Conservation (phyloP, 768 basidiomycete species). For the Tulasnella sp. region DNA sequence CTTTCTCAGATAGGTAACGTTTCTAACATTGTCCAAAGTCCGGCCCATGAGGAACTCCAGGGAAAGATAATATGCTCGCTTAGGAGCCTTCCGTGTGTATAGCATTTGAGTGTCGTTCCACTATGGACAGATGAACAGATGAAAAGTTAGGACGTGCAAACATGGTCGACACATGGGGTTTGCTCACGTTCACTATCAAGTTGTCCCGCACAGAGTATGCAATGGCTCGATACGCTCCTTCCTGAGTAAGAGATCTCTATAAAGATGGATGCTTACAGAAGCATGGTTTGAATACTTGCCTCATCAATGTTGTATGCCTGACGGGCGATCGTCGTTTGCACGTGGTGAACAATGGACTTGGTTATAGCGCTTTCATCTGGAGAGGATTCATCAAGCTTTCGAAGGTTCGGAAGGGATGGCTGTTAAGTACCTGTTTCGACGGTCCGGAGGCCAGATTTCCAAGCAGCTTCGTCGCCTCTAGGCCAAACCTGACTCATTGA, state of each 20-base stretch:
- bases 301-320: slow-evolving; percentile 83
- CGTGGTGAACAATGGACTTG: slow-evolving; percentile 73
- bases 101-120: slow-evolving; percentile 81
- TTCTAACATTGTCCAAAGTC: slow-evolving; percentile 46
- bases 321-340: slow-evolving; percentile 84
- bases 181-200: slow-evolving; percentile 58
- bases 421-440: slow-evolving; percentile 26
- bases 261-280: background rate
- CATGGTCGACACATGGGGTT: slow-evolving; percentile 54
- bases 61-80: slow-evolving; percentile 92
- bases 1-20: background rate
- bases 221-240: slow-evolving; percentile 89
- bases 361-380: slow-evolving; percentile 62
- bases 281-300: slow-evolving; percentile 31
- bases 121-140: slow-evolving; percentile 36
- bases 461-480: slow-evolving; percentile 56
- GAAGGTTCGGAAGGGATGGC: too few species aligned
- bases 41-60: slow-evolving; percentile 75
- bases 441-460: slow-evolving; percentile 33
- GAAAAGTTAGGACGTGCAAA: slow-evolving; percentile 90
- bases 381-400: background rate
- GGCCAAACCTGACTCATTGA: slow-evolving; percentile 58
- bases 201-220: slow-evolving; percentile 86
- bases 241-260: slow-evolving; percentile 36
- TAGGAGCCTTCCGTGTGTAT: slow-evolving; percentile 77